Percentiles rank a stretch among this genome's conserved stretches.
phyloP scores from a whole-genome alignment of 257 asterid genomes.

The Solanum megistacrolobum region DNA sequence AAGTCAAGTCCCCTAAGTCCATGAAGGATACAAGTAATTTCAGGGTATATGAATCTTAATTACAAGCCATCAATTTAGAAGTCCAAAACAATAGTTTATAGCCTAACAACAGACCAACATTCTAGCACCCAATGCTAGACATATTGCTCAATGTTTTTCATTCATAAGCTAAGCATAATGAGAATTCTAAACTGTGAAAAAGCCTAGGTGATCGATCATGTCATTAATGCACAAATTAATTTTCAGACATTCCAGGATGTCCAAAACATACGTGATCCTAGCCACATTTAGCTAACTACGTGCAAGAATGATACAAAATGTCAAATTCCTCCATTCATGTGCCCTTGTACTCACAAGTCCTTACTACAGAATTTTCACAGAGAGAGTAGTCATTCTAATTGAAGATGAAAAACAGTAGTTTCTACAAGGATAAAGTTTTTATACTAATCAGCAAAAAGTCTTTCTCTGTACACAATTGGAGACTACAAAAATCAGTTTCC shows the following conservation, averaged over 20 bases:
- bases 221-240: neutral
- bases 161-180: neutral
- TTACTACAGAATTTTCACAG: too few relatives aligned
- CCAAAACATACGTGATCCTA: neutral
- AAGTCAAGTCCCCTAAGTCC: neutral
- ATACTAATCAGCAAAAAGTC: neutral
- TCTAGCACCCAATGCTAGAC: neutral
- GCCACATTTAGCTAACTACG: neutral
- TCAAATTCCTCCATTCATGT: neutral
- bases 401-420: neutral
- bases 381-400: neutral
- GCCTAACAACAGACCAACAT: neutral
- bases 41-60: neutral
- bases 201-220: neutral
- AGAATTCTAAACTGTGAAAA: neutral
- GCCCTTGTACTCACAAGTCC: neutral
- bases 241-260: neutral
- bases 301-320: neutral
- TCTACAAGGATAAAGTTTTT: neutral
- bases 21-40: neutral
- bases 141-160: neutral
- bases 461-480: neutral
- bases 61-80: neutral
- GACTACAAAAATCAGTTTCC: neutral
- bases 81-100: neutral